Conservation (phyloP, 2,329 filamentous ascomycete genomes). For the Fusarium sp. region DNA sequence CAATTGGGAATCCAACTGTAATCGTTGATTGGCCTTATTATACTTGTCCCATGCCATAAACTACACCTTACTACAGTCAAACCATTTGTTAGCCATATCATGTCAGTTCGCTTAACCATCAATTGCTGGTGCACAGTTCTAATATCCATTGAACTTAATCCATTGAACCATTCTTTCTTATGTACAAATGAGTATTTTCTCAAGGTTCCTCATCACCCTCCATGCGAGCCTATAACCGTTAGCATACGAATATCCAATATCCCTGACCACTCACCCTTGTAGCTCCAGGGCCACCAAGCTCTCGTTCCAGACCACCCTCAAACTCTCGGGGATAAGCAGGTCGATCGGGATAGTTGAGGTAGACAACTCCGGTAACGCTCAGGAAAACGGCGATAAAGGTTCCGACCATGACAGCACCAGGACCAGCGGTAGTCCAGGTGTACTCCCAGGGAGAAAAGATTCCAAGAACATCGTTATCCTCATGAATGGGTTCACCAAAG, state of each 20-base stretch:
- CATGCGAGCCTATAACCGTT: slow-evolving; percentile 59
- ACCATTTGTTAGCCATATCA: not conserved
- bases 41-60: not conserved
- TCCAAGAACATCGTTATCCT: slow-evolving; percentile 92
- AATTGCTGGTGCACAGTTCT: not conserved
- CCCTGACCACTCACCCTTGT: slow-evolving; percentile 64
- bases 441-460: slow-evolving; percentile 91
- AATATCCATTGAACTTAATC: slow-evolving; percentile 17
- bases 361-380: slow-evolving; percentile 72
- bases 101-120: not conserved
- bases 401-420: slow-evolving; percentile 73
- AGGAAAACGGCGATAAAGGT: slow-evolving; percentile 71
- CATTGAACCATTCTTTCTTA: slow-evolving; percentile 43
- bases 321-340: slow-evolving; percentile 74
- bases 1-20: not conserved
- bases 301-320: slow-evolving; percentile 75
- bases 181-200: slow-evolving; percentile 48
- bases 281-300: slow-evolving; percentile 75
- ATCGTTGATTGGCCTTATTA: not conserved
- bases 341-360: slow-evolving; percentile 75
- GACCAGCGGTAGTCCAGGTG: slow-evolving; percentile 78
- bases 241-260: slow-evolving; percentile 13
- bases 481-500: slow-evolving; percentile 94
- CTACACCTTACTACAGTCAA: not conserved
- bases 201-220: slow-evolving; percentile 63